Base-by-base conservation (phyloP, 441 rosid species). In the Syzygium malaccense region DNA sequence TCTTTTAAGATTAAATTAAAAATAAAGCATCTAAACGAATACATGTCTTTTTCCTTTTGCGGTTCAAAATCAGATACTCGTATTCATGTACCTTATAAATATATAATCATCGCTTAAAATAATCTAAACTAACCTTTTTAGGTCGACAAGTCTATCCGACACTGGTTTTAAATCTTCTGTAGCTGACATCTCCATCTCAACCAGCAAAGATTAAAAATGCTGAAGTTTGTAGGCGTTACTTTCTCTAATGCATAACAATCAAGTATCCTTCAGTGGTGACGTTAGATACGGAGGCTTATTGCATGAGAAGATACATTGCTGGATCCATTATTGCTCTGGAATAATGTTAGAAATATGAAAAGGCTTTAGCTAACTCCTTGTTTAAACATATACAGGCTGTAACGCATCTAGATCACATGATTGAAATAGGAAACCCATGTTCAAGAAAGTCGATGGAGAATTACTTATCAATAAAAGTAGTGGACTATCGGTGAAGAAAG, bases 231-330 rank as follows among this genome's bases (percentile, higher is more conserved):
- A 28, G 68, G 68, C 9, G 6, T 60, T 28, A 60, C 32, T 28
- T 60, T 60, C 68, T 60, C 2, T 3, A 28, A 32, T 60, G 68
- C 19, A 3, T n/a, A 15, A 60, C 68, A 28, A 28, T 60, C 68
- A 60, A 28, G 2, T 60, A 28, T 0, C 68, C n/a, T 60, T 28
- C 33, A 6, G 4, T 28, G 32, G 33, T 60, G 66, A 60, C 32
- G 8, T 28, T 60, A 28, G 66, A 60, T 60, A 14, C 32, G 28
- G 66, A 60, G 71, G 11, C 92, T 91, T 91, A 88, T 93, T 93
- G 89, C 89, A n/a, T 64, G 71, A 64, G 71, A 64, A 30, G 37
- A 64, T 64, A 13, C 71, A 64, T 64, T n/a, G 20, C 71, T 14
- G 71, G 71, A n/a, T 53, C 71, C 71, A 64, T 62, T n/a, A 62